Conservation (phyloP, 2,329 filamentous ascomycete species). For the Alternaria triticina region DNA sequence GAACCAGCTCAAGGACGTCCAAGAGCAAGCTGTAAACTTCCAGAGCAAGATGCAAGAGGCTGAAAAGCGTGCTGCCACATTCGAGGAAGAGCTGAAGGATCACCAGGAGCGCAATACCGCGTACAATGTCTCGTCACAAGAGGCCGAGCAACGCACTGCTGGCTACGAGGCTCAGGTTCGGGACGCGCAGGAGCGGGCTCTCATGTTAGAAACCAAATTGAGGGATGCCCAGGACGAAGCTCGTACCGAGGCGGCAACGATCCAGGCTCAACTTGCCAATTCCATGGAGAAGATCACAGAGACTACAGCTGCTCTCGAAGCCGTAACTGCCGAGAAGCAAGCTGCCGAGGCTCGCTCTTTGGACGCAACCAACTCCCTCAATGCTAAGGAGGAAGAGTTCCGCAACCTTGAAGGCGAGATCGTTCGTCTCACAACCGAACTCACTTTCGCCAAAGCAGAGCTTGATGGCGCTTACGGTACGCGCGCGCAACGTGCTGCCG, state of each 20-base stretch:
- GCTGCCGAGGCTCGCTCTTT: slow-evolving; percentile 38
- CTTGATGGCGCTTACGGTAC: slow-evolving; percentile 92
- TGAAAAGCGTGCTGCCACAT: slow-evolving; percentile 34
- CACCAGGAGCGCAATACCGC: slow-evolving; percentile 35
- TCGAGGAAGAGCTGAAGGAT: slow-evolving; percentile 39
- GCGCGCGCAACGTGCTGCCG: slow-evolving; percentile 71
- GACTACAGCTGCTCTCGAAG: slow-evolving; percentile 30
- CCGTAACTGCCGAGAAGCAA: slow-evolving; percentile 39
- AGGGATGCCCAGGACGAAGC: slow-evolving; percentile 42
- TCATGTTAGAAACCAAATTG: slow-evolving; percentile 43
- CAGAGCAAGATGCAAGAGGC: slow-evolving; percentile 37
- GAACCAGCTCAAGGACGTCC: slow-evolving; percentile 41
- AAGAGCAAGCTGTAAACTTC: slow-evolving; percentile 37
- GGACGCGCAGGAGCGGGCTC: slow-evolving; percentile 41
- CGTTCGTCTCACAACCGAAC: slow-evolving; percentile 72
- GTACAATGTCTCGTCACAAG: slow-evolving; percentile 28
- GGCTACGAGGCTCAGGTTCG: slow-evolving; percentile 43
- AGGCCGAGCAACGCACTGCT: slow-evolving; percentile 28
- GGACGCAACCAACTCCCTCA: slow-evolving; percentile 36
- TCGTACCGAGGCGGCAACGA: slow-evolving; percentile 42
- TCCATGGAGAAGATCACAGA: slow-evolving; percentile 42
- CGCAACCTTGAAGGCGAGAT: slow-evolving; percentile 65
- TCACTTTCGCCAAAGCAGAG: slow-evolving; percentile 89
- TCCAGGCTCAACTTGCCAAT: slow-evolving; percentile 45
- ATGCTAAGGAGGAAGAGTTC: slow-evolving; percentile 46